phyloP scores from a whole-genome alignment of 2,329 filamentous ascomycete species.

The Atkinsonella texensis region DNA sequence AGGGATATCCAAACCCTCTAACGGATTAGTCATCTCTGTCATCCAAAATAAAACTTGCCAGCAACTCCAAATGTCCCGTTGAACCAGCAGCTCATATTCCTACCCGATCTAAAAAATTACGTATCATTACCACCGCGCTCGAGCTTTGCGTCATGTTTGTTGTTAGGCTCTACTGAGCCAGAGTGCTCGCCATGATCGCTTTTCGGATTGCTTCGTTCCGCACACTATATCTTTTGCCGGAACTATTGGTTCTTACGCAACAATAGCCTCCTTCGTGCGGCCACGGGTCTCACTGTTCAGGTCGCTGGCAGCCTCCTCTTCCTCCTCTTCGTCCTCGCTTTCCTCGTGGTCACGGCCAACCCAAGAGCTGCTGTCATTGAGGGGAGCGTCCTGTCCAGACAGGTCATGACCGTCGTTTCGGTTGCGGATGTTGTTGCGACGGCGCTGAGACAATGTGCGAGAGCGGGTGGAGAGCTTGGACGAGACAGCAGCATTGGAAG shows the following conservation, averaged over 20 bases:
- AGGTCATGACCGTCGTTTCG: constrained; percentile 66
- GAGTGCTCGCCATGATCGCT: not conserved
- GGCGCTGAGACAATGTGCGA: constrained; percentile 76
- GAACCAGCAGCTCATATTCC: constrained; percentile 9
- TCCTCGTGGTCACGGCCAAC: constrained; percentile 57
- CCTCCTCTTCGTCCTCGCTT: constrained; percentile 51
- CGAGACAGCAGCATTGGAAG: constrained; percentile 75
- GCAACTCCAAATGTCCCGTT: constrained; percentile 15
- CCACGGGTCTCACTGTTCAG: constrained; percentile 46
- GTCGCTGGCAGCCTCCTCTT: constrained; percentile 42
- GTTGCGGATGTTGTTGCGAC: constrained; percentile 57
- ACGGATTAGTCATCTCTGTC: not conserved
- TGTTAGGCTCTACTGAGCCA: not conserved
- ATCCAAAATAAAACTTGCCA: constrained; percentile 4
- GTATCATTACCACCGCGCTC: constrained; percentile 4
- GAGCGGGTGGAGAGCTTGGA: constrained; percentile 80
- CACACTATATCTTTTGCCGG: not conserved
- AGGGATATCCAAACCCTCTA: constrained; percentile 13
- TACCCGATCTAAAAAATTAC: constrained; percentile 2
- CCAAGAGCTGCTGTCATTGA: constrained; percentile 76
- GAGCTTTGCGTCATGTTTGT: not conserved
- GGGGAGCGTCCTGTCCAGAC: constrained; percentile 66
- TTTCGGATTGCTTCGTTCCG: not conserved
- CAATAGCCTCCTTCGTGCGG: constrained; percentile 39
- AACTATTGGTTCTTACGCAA: constrained; percentile 21